Base-by-base conservation (phyloP, 495 filamentous ascomycete species). In the Viridothelium virens region DNA sequence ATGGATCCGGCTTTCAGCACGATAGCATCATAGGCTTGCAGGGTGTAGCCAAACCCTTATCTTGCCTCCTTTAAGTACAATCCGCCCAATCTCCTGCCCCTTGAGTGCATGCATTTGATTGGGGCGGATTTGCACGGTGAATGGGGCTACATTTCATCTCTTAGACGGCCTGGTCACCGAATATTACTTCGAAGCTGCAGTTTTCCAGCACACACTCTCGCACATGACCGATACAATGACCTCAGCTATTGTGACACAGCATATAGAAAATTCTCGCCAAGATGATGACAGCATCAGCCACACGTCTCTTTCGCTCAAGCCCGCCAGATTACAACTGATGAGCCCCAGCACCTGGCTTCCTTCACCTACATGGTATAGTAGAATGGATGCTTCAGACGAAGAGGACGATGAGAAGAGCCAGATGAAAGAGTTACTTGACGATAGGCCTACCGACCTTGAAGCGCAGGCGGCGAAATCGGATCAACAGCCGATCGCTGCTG, bases 371-470 rank as follows among this genome's bases (percentile, higher is more conserved):
- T 36, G 25, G 14, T 31, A 59, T n/a, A 33, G 18, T 5, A 59
- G 7, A 0, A 36, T 33, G 53, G 53, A 59, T 14, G 3, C 31
- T 10, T 36, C 31, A 5, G 53, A 59, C 53, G 53, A 59, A 7
- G 53, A 59, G 14, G 48, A 53, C 5, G 53, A 59, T 18, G 53
- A 59, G 31, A 59, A 59, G 31, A 7, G 10, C 31, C 25, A 9
- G 53, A 11, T n/a, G 31, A 59, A 59, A 14, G 53, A 59, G 36
- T 31, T 59, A 18, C 36, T 59, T 5, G 53, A 59, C 25, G 18
- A 59, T 7, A 36, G 31, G 33, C 14, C n/a, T 10, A 59, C 84
- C 83, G 80, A 70, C 48, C 62, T 73, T 67, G 68, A 66, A 39
- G 65, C 68, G 39, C 64, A 67, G 36, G 47, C 64, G 37, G n/a